Evolutionary conservation across 805 yeast genomes (phyloP), one percentile per base, ranked within the genome.

Genomic region (Candida sonorensis): DNA sequence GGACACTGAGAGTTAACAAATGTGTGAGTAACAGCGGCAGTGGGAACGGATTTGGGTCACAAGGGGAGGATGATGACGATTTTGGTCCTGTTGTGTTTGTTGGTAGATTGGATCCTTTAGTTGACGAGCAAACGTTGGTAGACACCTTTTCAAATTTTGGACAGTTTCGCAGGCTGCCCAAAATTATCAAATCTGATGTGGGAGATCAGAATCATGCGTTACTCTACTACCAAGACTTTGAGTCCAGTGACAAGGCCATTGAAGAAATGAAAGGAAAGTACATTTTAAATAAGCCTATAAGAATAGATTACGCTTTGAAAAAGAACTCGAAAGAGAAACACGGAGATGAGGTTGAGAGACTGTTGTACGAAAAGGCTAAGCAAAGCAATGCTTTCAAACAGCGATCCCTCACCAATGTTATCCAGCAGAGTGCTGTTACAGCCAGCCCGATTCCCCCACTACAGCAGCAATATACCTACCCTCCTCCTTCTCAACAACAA

Each of bases 281-380:
- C 35, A 60, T 92, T 11, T 73, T 83, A 75, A 86, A 84, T 52
- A 65, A 65, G 38, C 71, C 70, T 18, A 62, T 85, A 5, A 53
- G 57, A 2, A 62, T 88, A 2, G 71, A 72, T 20, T 87, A 86
- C 51, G 92, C 95, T 0, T 75, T 66, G 48, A 85, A 83, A 55
- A 75, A 72, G 35, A 73, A 64, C 32, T 69, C 65, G 13, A 66
- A 69, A 36, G 74, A 74, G 13, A 66, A 70, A 29, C 94, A 84
- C 46, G 96, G 96, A n/a, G 88, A 81, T 45, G 69, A 67, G 23
- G 74, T 76, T 0, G 96, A 88, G 51, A 65, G 96, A 44, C 41
- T 69, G 33, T 64, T 87, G 34, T 88, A 90, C 26, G 45, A 44
- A 22, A 48, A 49, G 34, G 56, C 55, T 8, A 39, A 42, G 17